phyloP scores from a whole-genome alignment of 2,329 filamentous ascomycete species.

The Phoma herbarum region DNA sequence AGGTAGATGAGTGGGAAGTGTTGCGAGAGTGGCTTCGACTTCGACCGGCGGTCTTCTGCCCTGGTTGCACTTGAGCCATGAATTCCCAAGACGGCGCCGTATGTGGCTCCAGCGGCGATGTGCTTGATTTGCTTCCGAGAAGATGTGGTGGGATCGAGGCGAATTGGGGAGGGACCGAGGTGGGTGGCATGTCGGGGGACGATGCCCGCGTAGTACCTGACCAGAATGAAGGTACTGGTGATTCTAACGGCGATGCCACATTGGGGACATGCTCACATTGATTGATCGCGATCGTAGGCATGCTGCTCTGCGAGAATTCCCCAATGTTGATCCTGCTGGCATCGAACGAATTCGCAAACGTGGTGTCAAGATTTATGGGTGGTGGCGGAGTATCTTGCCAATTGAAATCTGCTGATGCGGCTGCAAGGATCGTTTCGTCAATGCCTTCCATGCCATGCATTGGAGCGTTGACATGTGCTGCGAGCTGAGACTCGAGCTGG shows the following conservation, averaged over 20 bases:
- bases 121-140: slow-evolving; percentile 29
- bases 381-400: slow-evolving; percentile 42
- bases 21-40: slow-evolving; percentile 40
- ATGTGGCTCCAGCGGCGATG: slow-evolving; percentile 41
- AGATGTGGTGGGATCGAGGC: slow-evolving; percentile 30
- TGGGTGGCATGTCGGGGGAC: slow-evolving; percentile 46
- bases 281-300: slow-evolving; percentile 49
- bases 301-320: slow-evolving; percentile 34
- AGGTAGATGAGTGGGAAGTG: slow-evolving; percentile 46
- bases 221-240: slow-evolving; percentile 50
- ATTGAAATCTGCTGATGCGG: slow-evolving; percentile 39
- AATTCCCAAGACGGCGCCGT: slow-evolving; percentile 49
- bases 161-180: slow-evolving; percentile 36
- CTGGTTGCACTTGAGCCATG: slow-evolving; percentile 36
- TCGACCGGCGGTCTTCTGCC: slow-evolving; percentile 26
- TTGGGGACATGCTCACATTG: slow-evolving; percentile 48
- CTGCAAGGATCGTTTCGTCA: slow-evolving; percentile 38
- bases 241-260: slow-evolving; percentile 38
- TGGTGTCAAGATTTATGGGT: slow-evolving; percentile 39
- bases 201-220: slow-evolving; percentile 50
- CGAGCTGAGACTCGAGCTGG: slow-evolving; percentile 48
- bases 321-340: slow-evolving; percentile 6
- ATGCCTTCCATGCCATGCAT: slow-evolving; percentile 50
- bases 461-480: slow-evolving; percentile 46
- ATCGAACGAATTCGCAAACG: slow-evolving; percentile 37